Evolutionary conservation across 2,329 filamentous ascomycete genomes (phyloP), one percentile per base, ranked within the genome.

Genomic region (Ceratocystis colombiana): DNA sequence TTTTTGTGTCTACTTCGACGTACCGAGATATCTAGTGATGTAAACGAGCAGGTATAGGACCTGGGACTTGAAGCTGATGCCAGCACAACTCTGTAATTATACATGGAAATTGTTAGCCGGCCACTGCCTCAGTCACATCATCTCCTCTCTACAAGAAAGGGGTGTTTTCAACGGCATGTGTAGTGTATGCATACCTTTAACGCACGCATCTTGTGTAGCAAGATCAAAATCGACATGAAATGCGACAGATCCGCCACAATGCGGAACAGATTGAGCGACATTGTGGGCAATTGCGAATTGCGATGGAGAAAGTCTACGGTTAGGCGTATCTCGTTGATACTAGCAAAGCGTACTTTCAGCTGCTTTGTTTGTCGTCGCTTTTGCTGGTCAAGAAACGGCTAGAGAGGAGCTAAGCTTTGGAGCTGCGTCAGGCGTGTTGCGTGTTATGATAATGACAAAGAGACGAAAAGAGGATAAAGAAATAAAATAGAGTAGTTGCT

Each of bases 1-100:
- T 30, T 57, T 10, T 10, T 20, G 22, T 6, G 22, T 20, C 37
- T 12, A 12, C 15, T 30, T 7, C 7, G n/a, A 20, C 28, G 64
- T 79, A 90, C 88, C 88, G 69, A 99, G 84, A 77, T 99, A 99
- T 74, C 94, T 85, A 69, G 92, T 96, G 55, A 95, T 75, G 77
- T 99, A 99, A 72, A 99, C 94, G 57, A 96, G 79, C 71, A 97
- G 81, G 78, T 99, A 99, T 67, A 99, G 83, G 63, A 87, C 90
- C 82, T 99, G 94, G 69, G 93, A 96, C 77, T 99, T 99, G 84
- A 99, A 97, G 17, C 94, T 99, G 77, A 99, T 93, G 72, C 94
- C 94, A 53, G 93, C 88, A 76, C 92, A 96, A 81, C 92, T 96
- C 93, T 96, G 37, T 22, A 62, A 71, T 69, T 22, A 41, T 15